phyloP scores from a whole-genome alignment of 2,329 filamentous ascomycete genomes.

The Ophiostoma perfectum region DNA sequence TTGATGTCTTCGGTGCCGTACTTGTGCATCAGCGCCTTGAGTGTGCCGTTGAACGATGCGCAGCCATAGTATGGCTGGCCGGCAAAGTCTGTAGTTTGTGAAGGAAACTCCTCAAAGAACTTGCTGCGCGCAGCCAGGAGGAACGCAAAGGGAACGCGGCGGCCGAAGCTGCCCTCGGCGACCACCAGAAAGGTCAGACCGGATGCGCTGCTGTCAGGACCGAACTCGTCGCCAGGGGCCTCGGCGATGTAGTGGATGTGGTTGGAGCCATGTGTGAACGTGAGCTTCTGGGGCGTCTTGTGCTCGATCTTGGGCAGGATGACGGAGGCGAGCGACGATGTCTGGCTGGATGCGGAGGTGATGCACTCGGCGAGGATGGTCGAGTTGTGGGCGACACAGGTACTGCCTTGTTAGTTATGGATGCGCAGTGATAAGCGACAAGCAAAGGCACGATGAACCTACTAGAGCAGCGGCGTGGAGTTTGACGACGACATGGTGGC shows the following conservation, averaged over 20 bases:
- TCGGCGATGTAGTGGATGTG: conserved; percentile 96
- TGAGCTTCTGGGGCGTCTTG: conserved; percentile 73
- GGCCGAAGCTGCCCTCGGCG: conserved; percentile 71
- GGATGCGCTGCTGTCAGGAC: conserved; percentile 52
- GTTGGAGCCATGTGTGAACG: conserved; percentile 84
- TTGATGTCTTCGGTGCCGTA: conserved; percentile 68
- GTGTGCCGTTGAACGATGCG: conserved; percentile 74
- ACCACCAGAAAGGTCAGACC: conserved; percentile 90
- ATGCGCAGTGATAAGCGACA: neutral
- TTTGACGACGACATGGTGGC: conserved; percentile 12
- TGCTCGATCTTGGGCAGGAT: conserved; percentile 95
- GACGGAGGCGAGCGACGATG: conserved; percentile 81
- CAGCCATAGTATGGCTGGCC: conserved; percentile 84
- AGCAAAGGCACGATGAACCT: neutral
- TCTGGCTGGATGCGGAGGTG: conserved; percentile 73
- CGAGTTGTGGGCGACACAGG: conserved; percentile 87
- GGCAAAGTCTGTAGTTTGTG: conserved; percentile 63
- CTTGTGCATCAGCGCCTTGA: conserved; percentile 73
- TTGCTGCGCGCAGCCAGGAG: conserved; percentile 84
- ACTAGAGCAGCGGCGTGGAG: conserved; percentile 26
- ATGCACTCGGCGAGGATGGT: conserved; percentile 94
- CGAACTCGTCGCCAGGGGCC: conserved; percentile 57
- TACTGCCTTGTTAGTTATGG: conserved; percentile 45
- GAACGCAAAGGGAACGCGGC: conserved; percentile 88
- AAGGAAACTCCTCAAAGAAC: conserved; percentile 68